phyloP scores from a whole-genome alignment of 2,329 filamentous ascomycete species.

The Mollisiaceae sp. region DNA sequence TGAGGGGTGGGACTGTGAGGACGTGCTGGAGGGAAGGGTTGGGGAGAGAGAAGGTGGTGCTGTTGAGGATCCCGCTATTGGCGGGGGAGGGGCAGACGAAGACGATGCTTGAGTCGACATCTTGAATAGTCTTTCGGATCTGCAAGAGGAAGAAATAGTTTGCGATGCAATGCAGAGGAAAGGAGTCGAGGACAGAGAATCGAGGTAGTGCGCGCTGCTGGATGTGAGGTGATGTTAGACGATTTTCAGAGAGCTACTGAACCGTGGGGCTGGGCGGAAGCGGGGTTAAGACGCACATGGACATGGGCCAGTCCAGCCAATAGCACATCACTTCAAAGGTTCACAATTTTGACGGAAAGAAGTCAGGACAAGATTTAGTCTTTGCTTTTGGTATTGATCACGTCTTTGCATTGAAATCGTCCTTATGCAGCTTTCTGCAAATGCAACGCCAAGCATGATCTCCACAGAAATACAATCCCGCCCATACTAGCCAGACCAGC shows the following conservation, averaged over 20 bases:
- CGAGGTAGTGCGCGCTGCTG: background rate
- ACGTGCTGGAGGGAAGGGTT: constrained; percentile 24
- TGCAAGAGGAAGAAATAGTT: background rate
- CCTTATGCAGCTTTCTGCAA: constrained; percentile 34
- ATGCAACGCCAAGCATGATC: constrained; percentile 42
- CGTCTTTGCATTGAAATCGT: constrained; percentile 32
- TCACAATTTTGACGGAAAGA: background rate
- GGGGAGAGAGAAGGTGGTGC: constrained; percentile 20
- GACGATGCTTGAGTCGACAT: constrained; percentile 19
- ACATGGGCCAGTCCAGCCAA: background rate
- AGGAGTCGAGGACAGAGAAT: background rate
- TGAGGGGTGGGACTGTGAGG: constrained; percentile 21
- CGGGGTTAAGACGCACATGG: background rate
- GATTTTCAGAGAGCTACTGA: background rate
- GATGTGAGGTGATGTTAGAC: background rate
- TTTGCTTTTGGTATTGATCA: constrained; percentile 40
- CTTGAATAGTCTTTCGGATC: background rate
- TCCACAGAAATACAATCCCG: constrained; percentile 42
- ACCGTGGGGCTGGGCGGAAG: background rate
- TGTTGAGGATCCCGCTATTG: background rate
- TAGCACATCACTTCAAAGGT: background rate
- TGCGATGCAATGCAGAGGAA: background rate
- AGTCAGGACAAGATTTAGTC: constrained; percentile 27
- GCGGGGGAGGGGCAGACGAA: constrained; percentile 13
- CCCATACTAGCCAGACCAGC: constrained; percentile 22